Evolutionary conservation across 305 asterid species (phyloP).

Genomic region (Salvia sclarea): DNA sequence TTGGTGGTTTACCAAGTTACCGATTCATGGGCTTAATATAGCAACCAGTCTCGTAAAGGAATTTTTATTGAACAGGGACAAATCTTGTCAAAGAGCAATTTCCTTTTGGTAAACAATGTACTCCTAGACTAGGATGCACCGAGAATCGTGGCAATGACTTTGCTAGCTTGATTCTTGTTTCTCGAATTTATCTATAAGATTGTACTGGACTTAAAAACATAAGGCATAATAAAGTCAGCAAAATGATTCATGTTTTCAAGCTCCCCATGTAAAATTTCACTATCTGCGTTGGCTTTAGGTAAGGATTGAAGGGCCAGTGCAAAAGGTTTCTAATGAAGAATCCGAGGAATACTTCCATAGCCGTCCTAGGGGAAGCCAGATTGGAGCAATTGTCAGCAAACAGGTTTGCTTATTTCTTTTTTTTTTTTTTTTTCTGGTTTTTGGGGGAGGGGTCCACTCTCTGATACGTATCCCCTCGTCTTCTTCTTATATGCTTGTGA

Average conservation of each 20-base stretch:
- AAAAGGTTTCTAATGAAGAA: conserved; percentile 79
- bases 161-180: not conserved
- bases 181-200: conserved; percentile 6
- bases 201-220: not conserved
- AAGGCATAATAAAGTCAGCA: conserved; percentile 12
- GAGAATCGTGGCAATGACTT: not conserved
- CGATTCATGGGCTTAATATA: not conserved
- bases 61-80: not conserved
- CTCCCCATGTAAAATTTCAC: conserved; percentile 22
- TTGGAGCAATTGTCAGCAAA: conserved; percentile 90
- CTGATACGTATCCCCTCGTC: conserved; percentile 23
- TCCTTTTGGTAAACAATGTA: not conserved
- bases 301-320: conserved; percentile 88
- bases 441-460: not conserved
- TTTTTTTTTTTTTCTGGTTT: not conserved
- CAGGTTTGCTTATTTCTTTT: conserved; percentile 53
- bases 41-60: not conserved
- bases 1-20: conserved; percentile 17
- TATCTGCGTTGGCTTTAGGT: conserved; percentile 55
- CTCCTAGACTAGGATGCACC: conserved; percentile 23
- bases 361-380: conserved; percentile 96
- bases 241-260: conserved; percentile 26
- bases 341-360: conserved; percentile 90
- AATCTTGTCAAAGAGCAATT: conserved; percentile 19
- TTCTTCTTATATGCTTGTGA: conserved; percentile 17